Percentiles rank a stretch among this genome's conserved stretches.
Evolutionary conservation across 768 basidiomycete genomes (phyloP).

Genomic region (Agrocybe pediades): DNA sequence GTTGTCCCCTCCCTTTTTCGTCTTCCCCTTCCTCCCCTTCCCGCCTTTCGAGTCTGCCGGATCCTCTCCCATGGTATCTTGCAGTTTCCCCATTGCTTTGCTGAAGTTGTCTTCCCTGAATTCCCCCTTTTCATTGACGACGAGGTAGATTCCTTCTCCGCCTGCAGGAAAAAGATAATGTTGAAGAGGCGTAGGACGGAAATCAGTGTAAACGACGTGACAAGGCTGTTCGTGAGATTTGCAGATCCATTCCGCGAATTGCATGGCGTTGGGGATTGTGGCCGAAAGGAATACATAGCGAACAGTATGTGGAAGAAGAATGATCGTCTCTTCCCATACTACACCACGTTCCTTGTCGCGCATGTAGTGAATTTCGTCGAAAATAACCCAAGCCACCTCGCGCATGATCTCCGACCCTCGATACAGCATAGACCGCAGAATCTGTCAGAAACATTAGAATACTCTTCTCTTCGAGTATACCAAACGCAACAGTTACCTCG

Average conservation of each 20-base stretch:
- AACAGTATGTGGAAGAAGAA: constrained; percentile 92
- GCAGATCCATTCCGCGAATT: constrained; percentile 99
- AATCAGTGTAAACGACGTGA: constrained; percentile 99
- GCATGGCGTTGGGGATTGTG: constrained; percentile 99
- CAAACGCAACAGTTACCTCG: constrained; percentile 59
- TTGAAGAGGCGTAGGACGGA: constrained; percentile 95
- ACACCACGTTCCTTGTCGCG: constrained; percentile 99
- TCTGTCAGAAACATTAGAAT: constrained; percentile 47
- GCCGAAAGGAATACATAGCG: constrained; percentile 99
- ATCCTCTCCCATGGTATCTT: constrained; percentile 84
- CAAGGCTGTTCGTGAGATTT: constrained; percentile 97
- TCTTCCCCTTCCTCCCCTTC: constrained; percentile 89
- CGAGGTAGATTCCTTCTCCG: constrained; percentile 95
- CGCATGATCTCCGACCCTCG: constrained; percentile 99
- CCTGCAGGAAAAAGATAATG: constrained; percentile 98
- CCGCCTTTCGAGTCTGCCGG: constrained; percentile 86
- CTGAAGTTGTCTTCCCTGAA: constrained; percentile 97
- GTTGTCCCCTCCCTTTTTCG: constrained; percentile 85
- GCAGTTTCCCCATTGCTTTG: constrained; percentile 95
- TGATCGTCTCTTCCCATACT: constrained; percentile 99
- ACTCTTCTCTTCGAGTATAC: not conserved
- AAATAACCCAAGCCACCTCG: constrained; percentile 99
- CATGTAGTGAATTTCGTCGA: constrained; percentile 99
- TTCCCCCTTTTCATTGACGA: constrained; percentile 98
- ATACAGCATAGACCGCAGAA: constrained; percentile 98